Evolutionary conservation across 2,329 filamentous ascomycete genomes (phyloP), one percentile per base, ranked within the genome.

Genomic region (Magnaporthiopsis poae): DNA sequence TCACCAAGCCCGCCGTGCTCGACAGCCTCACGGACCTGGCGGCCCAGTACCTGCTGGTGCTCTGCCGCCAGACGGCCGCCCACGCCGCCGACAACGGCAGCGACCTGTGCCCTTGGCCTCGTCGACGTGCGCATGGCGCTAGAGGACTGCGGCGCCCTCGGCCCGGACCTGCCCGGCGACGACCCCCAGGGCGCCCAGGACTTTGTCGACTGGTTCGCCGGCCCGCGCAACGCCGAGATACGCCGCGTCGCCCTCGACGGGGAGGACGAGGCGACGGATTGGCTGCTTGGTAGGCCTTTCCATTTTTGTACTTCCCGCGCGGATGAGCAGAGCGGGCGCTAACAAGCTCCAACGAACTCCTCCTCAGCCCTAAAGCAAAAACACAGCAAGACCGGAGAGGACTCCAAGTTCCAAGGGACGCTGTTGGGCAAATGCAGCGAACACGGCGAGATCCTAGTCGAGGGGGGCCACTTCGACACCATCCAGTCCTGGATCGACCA

Each of bases 11-110:
- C 1, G 89, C 89, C 3, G 92, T 96, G 8, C 82, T 97, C 67
- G 93, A 98, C 78, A 88, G 90, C 12, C 77, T 97, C n/a, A 90
- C 92, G 18, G 92, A 97, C 77, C 83, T 98, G 9, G 88, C 92
- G 0, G 90, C 89, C 61, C 88, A 90, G 70, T 96, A 97, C 77
- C 80, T 98, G 67, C 80, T 86, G 29, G 80, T 91, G 3, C 86
- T 97, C 27, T 91, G 90, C 69, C 84, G 88, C 68, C 84, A 86
- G 52, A 90, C 92, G 0, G 89, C 89, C 3, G 80, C 83, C 31
- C 88, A 94, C 76, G 90, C 91, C 5, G 80, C 82, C 21, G 86
- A 88, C 70, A 90, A 88, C 74, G 87, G 90, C 76, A 76, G 78
- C 31, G 84, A 87, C 69, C 83, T 86, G 69, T 81, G 83, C 27